phyloP scores from a whole-genome alignment of 1,139 yeast genomes.

The Kodamaea suecica region DNA sequence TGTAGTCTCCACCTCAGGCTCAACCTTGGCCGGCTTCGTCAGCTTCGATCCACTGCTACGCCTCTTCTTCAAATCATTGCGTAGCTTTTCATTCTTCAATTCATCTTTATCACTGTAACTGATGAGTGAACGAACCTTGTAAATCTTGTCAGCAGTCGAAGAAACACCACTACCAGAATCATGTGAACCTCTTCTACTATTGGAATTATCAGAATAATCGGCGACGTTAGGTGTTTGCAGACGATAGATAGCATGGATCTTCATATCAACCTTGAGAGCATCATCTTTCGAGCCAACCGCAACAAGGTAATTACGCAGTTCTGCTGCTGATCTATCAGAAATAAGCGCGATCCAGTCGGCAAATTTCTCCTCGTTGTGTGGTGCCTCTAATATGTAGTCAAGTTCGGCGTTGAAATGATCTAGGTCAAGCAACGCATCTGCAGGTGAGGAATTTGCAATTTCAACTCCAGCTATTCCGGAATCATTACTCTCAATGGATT shows the following conservation, averaged over 20 bases:
- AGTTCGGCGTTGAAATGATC: neutral
- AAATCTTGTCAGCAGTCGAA: slow-evolving; percentile 19
- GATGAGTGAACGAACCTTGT: slow-evolving; percentile 40
- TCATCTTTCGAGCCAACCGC: slow-evolving; percentile 23
- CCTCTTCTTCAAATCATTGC: slow-evolving; percentile 17
- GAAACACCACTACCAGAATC: slow-evolving; percentile 10
- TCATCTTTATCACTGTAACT: slow-evolving; percentile 29
- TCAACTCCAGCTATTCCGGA: no score
- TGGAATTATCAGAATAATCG: slow-evolving; percentile 6
- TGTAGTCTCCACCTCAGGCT: slow-evolving; percentile 9
- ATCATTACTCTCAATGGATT: no score
- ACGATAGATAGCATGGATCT: slow-evolving; percentile 33
- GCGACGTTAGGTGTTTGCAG: slow-evolving; percentile 18
- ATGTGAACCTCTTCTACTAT: slow-evolving; percentile 10
- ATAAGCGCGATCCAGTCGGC: slow-evolving; percentile 23
- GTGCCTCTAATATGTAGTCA: neutral
- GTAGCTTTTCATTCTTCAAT: slow-evolving; percentile 23
- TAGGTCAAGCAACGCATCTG: neutral
- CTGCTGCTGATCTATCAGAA: slow-evolving; percentile 30
- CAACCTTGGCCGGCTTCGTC: slow-evolving; percentile 10
- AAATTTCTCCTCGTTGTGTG: slow-evolving; percentile 15
- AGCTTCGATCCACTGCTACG: slow-evolving; percentile 14
- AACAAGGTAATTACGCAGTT: slow-evolving; percentile 24
- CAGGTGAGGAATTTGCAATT: no score
- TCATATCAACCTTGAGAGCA: slow-evolving; percentile 22